Base-by-base conservation (phyloP, 345 rosid species). In the Reutealis trisperma region DNA sequence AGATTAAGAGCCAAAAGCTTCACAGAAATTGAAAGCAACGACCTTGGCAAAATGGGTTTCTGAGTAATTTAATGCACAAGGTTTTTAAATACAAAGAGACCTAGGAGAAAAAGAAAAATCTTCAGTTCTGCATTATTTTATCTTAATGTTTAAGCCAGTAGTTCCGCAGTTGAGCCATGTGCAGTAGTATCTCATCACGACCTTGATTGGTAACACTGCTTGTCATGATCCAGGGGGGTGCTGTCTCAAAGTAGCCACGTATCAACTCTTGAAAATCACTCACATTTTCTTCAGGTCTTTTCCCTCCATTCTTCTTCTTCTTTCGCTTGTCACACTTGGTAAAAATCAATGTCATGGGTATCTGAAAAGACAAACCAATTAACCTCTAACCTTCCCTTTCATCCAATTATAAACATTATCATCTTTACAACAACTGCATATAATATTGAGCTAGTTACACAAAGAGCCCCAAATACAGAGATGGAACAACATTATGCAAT, bases 211-310 rank as follows among this genome's bases (percentile, higher is more conserved):
- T 91, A 76, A 90, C 92, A 71, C 99, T 89, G 87, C 99, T 95
- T 32, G 99, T 95, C 99, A 93, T 92, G 66, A 95, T 95, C 99
- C 98, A 95, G 18, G 99, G 99, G 5, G 99, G 99, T 14, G 91
- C 83, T 8, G 97, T 86, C 71, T 89, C 82, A 78, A 95, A 95
- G 87, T 83, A 95, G 63, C 93, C 91, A 1, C 79, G 80, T 78
- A 95, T 92, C 88, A 93, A 75, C 83, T 90, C 93, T 77, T 92
- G 94, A 74, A 95, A 95, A 73, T 89, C 89, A 5, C 82, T 84
- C 65, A 90, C 89, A 47, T 92, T 95, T 77, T 92, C 98, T 71
- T 92, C 94, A 0, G 99, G 93, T 77, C 88, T 89, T 84, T 88
- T 93, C 68, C 99, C 97, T 57, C 98, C 97, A 54, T 92, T 93